Evolutionary conservation across 371 early-diverging fungal genomes (phyloP), one percentile per base, ranked within the genome.

Genomic region (Actinomortierella ambigua): DNA sequence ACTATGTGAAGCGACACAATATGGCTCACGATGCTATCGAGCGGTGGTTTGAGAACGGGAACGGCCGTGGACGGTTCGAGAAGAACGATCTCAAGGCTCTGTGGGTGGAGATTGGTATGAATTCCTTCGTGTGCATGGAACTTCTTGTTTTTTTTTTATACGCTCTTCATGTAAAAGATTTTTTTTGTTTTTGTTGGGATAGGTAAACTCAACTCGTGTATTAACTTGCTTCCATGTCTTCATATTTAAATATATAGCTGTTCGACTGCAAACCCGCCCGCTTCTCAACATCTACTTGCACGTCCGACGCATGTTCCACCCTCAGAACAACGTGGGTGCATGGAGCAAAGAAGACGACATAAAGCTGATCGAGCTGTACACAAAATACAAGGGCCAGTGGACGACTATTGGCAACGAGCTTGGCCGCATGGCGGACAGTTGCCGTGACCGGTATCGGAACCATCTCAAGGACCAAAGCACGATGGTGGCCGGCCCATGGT

Each of bases 271-370:
- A 29, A 75, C 60, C 4, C 59, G 75, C 3, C 75, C 75, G 0
- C 41, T 75, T 24, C 55, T 75, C 24, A 75, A 75, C 54, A 75
- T 75, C 28, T 75, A 75, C 26, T 44, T 75, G 27, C 75, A 75
- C 50, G 75, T 67, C 14, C 67, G 75, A 6, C 67, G 75, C 11
- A 75, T 75, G 75, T 75, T 75, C 55, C 75, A 75, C 29, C 75
- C 75, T 11, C 75, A 75, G 49, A 75, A 75, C 29, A 75, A 75
- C 13, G 60, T 75, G 29, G 75, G 75, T 2, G 57, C 63, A 2
- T 75, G 75, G 75, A 75, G 61, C 58, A 75, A 75, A 53, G 75
- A 75, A 13, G 75, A 75, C 48, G 75, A 75, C 34, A 28, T 53
- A 24, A 75, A 67, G 41, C 57, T 75, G 28, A 50, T 67, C 13